A percentile compares a stretch with the other conserved stretches of the same genome.
Conservation (phyloP, 306 rosid genomes). For the Quercus suber region DNA sequence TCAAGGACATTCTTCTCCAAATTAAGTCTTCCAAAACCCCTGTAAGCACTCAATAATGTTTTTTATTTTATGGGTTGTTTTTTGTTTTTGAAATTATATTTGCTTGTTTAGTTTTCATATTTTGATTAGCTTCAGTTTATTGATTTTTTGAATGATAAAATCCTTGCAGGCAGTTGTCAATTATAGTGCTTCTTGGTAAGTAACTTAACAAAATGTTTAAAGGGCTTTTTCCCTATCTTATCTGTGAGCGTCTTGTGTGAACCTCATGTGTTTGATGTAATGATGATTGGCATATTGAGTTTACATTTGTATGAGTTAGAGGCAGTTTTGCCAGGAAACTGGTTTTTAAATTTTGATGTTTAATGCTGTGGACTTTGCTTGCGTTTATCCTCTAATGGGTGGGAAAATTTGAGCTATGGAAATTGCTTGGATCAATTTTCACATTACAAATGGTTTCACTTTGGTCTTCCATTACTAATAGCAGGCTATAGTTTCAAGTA, state of each 20-base stretch:
- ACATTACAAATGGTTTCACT: too few relatives aligned
- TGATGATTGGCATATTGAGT: background rate
- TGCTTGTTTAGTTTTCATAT: background rate
- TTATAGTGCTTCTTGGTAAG: constrained; percentile 89
- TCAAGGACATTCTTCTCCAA: constrained; percentile 46
- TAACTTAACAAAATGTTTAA: constrained; percentile 4
- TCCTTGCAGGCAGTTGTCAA: constrained; percentile 80
- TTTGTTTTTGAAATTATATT: background rate
- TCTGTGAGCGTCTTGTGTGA: background rate
- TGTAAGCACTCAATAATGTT: constrained; percentile 25
- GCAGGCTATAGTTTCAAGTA: background rate
- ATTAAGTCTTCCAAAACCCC: constrained; percentile 82
- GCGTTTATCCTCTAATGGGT: too few relatives aligned
- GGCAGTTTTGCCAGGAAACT: background rate
- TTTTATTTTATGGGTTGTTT: background rate
- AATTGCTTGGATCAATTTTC: background rate
- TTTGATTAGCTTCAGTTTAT: background rate
- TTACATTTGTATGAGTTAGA: background rate
- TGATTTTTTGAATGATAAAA: background rate
- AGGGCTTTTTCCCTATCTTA: too few relatives aligned
- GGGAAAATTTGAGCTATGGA: background rate
- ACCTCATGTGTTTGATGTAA: constrained; percentile 34
- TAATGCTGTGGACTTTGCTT: background rate
- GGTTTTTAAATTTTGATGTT: background rate
- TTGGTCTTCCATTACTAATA: background rate